These are phyloP conservation scores for Kitagawia praeruptora DNA, from an alignment of 129 eudicot genomes.

Conservation along the genomic window DNA sequence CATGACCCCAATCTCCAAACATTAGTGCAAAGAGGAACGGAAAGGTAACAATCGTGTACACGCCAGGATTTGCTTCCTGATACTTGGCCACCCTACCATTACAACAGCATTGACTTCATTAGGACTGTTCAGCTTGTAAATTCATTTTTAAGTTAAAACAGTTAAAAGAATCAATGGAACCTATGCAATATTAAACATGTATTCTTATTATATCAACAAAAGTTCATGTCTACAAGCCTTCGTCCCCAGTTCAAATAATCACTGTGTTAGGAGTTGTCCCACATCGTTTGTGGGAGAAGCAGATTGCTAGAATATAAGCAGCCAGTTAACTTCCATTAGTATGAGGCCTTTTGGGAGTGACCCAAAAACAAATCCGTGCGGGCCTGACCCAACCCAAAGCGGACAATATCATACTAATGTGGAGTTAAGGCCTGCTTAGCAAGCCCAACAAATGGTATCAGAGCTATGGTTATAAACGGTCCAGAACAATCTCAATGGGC, in stretches of 20 bases:
- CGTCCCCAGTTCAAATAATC: neutral
- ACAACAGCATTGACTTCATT: slow-evolving; percentile 3
- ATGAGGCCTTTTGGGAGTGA: too few species aligned
- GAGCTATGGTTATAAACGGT: too few species aligned
- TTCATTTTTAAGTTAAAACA: neutral
- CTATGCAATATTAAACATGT: neutral
- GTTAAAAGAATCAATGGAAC: neutral
- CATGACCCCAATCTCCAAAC: slow-evolving; percentile 99
- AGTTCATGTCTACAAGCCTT: neutral
- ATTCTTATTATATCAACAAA: neutral
- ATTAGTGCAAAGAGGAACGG: slow-evolving; percentile 92
- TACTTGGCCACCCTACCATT: slow-evolving; percentile 81
- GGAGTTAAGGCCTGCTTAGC: too few species aligned
- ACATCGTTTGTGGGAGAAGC: too few species aligned
- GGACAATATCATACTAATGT: too few species aligned
- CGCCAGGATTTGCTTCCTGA: slow-evolving; percentile 91
- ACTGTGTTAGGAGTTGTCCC: too few species aligned
- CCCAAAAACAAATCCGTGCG: too few species aligned
- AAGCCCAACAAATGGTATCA: too few species aligned
- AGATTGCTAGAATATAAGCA: too few species aligned
- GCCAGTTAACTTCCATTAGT: too few species aligned
- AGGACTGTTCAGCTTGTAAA: neutral
- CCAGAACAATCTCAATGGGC: too few species aligned
- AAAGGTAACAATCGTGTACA: slow-evolving; percentile 71
- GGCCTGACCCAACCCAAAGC: too few species aligned